Evolutionary conservation across 441 rosid species (phyloP).

Genomic region (Pelargonium citronellum): DNA sequence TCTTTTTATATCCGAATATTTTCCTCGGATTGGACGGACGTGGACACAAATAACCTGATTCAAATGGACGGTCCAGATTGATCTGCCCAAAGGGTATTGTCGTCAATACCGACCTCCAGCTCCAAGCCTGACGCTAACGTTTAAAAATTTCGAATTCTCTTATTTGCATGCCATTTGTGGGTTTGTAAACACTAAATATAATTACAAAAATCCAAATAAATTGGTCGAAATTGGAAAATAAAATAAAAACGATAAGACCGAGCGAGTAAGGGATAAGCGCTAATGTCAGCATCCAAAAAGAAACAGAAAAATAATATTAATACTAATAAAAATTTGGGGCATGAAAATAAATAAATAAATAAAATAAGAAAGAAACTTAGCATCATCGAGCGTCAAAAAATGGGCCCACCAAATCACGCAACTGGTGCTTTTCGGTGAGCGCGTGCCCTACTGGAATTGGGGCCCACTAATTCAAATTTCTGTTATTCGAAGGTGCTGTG

Average conservation of each 20-base stretch:
- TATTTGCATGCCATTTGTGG: slow-evolving; percentile 7
- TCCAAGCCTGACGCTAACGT: too few species aligned
- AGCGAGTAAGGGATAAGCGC: slow-evolving; percentile 31
- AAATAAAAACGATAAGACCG: slow-evolving; percentile 28
- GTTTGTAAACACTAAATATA: neutral
- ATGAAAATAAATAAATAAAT: neutral
- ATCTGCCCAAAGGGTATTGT: too few species aligned
- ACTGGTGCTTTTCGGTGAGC: slow-evolving; percentile 29
- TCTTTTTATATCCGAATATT: too few species aligned
- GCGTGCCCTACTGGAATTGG: slow-evolving; percentile 23
- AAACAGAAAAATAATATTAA: neutral
- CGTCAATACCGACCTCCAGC: too few species aligned
- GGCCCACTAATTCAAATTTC: slow-evolving; percentile 26
- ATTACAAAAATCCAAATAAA: neutral
- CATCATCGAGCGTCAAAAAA: slow-evolving; percentile 15
- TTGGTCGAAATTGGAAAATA: neutral
- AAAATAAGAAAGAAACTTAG: too few species aligned
- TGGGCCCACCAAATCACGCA: slow-evolving; percentile 23
- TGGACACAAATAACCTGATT: too few species aligned
- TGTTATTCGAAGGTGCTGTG: slow-evolving; percentile 1
- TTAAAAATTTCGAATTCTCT: neutral
- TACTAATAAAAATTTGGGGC: neutral
- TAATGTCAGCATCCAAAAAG: slow-evolving; percentile 28
- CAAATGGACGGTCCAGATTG: too few species aligned
- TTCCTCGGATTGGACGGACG: too few species aligned